phyloP scores from a whole-genome alignment of 805 yeast genomes.

The Candida pseudoglaebosa region DNA sequence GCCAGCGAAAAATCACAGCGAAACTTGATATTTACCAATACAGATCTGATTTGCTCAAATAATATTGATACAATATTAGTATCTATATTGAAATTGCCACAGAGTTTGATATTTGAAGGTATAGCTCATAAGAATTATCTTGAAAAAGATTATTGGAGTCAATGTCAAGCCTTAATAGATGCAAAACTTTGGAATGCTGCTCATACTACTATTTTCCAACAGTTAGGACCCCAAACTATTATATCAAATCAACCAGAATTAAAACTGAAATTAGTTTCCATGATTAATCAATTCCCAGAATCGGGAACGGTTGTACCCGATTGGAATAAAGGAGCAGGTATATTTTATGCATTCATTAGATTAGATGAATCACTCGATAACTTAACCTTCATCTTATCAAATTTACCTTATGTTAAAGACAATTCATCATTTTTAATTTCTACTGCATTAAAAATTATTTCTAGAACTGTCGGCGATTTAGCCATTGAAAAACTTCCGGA shows the following conservation, averaged over 20 bases:
- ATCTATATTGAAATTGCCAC: constrained; percentile 45
- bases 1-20: constrained; percentile 41
- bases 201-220: constrained; percentile 48
- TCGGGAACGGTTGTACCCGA: constrained; percentile 33
- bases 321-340: constrained; percentile 58
- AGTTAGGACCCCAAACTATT: constrained; percentile 72
- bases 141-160: constrained; percentile 50
- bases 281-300: constrained; percentile 44
- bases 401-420: constrained; percentile 39
- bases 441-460: constrained; percentile 52
- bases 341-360: constrained; percentile 49
- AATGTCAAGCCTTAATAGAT: constrained; percentile 55
- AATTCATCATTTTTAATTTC: constrained; percentile 27
- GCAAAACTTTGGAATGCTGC: constrained; percentile 65
- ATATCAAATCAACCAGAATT: constrained; percentile 40
- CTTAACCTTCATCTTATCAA: constrained; percentile 41
- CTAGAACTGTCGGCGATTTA: constrained; percentile 43
- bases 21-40: constrained; percentile 28
- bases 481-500: constrained; percentile 24
- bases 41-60: constrained; percentile 23
- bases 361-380: constrained; percentile 9
- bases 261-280: constrained; percentile 32
- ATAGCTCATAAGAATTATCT: constrained; percentile 54
- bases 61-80: constrained; percentile 35
- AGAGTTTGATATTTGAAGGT: constrained; percentile 47